Evolutionary conservation across 257 asterid genomes (phyloP).

Genomic region (Solanum clarkiae): DNA sequence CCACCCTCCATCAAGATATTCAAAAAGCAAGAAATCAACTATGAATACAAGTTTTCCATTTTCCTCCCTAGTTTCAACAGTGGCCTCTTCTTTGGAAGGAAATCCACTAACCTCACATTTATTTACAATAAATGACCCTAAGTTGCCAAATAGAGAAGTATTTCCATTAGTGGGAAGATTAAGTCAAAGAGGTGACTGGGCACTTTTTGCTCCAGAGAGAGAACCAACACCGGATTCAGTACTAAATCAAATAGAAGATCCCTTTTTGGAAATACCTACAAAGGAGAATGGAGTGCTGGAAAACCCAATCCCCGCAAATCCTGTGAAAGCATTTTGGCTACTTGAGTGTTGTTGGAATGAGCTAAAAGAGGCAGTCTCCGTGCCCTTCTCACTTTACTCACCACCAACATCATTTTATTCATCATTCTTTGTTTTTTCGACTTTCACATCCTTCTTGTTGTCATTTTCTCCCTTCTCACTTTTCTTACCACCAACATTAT

Average conservation of each 20-base stretch:
- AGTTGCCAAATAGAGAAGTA: constrained; percentile 33
- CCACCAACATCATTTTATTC: constrained; percentile 14
- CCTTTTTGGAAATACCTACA: constrained; percentile 17
- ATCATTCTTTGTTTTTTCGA: too few species aligned
- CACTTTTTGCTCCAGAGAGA: neutral
- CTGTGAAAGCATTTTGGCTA: constrained; percentile 60
- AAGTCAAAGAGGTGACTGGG: neutral
- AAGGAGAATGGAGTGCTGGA: constrained; percentile 61
- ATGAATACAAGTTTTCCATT: constrained; percentile 47
- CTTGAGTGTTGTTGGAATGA: too few species aligned
- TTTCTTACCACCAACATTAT: too few species aligned
- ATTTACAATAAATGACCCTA: constrained; percentile 5
- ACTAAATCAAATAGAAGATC: neutral
- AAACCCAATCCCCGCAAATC: constrained; percentile 78
- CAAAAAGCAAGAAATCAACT: constrained; percentile 31
- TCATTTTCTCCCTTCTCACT: too few species aligned
- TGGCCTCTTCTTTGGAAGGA: constrained; percentile 31
- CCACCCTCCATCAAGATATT: constrained; percentile 45
- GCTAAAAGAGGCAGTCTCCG: too few species aligned
- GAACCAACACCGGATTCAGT: neutral
- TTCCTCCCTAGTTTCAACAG: constrained; percentile 70
- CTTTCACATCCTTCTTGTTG: too few species aligned
- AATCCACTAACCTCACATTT: too few species aligned
- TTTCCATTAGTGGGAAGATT: constrained; percentile 14
- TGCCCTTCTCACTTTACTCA: neutral